Evolutionary conservation across 495 filamentous ascomycete genomes (phyloP).

Genomic region (Paragyromitra xinjiangensis): DNA sequence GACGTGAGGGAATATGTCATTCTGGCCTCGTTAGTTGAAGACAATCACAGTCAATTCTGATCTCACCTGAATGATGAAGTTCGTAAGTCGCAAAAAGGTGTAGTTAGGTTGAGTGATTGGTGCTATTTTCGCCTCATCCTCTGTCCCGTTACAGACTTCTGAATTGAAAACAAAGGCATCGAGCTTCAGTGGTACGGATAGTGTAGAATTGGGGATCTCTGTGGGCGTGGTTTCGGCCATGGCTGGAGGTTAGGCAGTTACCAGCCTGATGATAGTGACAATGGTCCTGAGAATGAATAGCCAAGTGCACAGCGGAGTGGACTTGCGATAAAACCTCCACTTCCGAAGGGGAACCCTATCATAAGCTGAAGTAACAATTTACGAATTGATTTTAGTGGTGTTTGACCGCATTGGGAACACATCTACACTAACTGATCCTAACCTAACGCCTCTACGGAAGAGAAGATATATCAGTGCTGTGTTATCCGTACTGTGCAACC

Average conservation of each 20-base stretch:
- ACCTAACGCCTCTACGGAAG: too few species aligned
- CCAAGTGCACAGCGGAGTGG: not conserved
- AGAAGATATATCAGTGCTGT: too few species aligned
- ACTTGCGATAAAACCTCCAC: not conserved
- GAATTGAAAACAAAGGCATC: slow-evolving; percentile 11
- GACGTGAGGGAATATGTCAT: slow-evolving; percentile 60
- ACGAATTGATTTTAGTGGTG: too few species aligned
- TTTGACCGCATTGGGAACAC: not conserved
- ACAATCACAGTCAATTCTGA: not conserved
- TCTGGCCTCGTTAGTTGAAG: not conserved
- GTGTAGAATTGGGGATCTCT: not conserved
- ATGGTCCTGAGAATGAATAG: not conserved
- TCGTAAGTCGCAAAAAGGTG: slow-evolving; percentile 60
- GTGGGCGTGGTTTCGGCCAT: not conserved
- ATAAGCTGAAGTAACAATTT: not conserved
- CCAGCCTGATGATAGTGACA: not conserved
- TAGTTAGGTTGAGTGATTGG: slow-evolving; percentile 68
- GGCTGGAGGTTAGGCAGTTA: not conserved
- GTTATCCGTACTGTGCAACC: too few species aligned
- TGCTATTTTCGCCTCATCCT: slow-evolving; percentile 51
- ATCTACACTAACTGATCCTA: too few species aligned
- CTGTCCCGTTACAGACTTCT: not conserved
- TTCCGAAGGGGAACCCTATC: not conserved
- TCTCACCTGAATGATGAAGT: slow-evolving; percentile 54
- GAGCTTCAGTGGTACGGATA: not conserved